Evolutionary conservation across 371 early-diverging fungal genomes (phyloP).

Genomic region (Umbelopsis sp.): DNA sequence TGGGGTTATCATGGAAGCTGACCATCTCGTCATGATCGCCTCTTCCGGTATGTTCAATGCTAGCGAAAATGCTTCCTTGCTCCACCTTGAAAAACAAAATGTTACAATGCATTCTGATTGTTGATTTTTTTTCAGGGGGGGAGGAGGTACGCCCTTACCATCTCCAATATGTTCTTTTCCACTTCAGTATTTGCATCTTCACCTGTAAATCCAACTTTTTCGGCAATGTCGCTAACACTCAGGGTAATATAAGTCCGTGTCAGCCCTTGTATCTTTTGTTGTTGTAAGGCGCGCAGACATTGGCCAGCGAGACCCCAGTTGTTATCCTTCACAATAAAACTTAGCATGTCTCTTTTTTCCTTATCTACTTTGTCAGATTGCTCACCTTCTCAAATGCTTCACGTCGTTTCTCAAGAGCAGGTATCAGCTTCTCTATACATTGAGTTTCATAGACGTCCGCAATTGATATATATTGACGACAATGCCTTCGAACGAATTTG

Average conservation of each 20-base stretch:
- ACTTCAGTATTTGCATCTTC: slow-evolving; percentile 47
- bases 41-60: slow-evolving; percentile 13
- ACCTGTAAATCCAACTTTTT: slow-evolving; percentile 42
- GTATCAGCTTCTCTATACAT: slow-evolving; percentile 31
- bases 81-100: slow-evolving; percentile 26
- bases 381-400: slow-evolving; percentile 35
- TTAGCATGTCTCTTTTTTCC: neutral
- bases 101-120: neutral
- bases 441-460: slow-evolving; percentile 61
- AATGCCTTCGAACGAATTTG: slow-evolving; percentile 50
- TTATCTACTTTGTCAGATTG: neutral
- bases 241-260: slow-evolving; percentile 80
- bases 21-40: slow-evolving; percentile 67
- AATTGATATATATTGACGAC: slow-evolving; percentile 59
- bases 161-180: neutral
- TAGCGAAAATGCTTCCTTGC: slow-evolving; percentile 18
- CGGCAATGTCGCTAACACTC: slow-evolving; percentile 70
- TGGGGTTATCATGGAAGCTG: slow-evolving; percentile 54
- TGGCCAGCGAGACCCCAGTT: slow-evolving; percentile 78
- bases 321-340: slow-evolving; percentile 40
- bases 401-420: slow-evolving; percentile 37
- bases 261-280: slow-evolving; percentile 69
- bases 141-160: neutral
- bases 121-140: neutral
- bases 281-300: slow-evolving; percentile 57